Conservation (phyloP, 495 filamentous ascomycete species). For the Cercophora sp. region DNA sequence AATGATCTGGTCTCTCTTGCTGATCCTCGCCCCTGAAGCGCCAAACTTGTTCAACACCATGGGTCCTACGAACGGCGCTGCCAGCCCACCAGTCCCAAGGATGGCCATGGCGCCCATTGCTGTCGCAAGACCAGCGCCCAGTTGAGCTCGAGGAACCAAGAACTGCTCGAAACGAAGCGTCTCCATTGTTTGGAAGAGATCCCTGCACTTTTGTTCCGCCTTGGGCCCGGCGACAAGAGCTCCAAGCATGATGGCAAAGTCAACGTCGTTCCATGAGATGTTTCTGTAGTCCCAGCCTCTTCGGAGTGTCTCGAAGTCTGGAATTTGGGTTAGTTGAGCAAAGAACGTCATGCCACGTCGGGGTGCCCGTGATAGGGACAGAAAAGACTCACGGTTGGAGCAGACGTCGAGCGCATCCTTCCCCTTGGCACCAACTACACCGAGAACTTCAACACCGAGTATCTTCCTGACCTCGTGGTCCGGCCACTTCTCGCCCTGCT, state of each 20-base stretch:
- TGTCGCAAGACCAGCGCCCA: neutral
- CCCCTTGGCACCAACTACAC: neutral
- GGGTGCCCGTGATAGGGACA: neutral
- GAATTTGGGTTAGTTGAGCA: neutral
- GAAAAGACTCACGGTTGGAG: neutral
- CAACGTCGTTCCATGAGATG: constrained; percentile 2
- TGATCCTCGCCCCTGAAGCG: neutral
- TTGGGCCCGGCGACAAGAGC: neutral
- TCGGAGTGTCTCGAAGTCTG: neutral
- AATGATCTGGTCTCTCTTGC: neutral
- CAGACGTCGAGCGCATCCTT: neutral
- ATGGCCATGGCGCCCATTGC: constrained; percentile 1
- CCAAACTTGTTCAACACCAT: neutral
- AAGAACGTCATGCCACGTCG: neutral
- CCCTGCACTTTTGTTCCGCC: neutral
- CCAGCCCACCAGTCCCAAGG: constrained; percentile 1
- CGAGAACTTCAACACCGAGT: neutral
- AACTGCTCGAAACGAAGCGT: constrained; percentile 2
- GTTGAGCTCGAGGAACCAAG: neutral
- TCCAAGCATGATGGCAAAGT: neutral
- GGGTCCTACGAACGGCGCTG: neutral
- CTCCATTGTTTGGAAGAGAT: neutral
- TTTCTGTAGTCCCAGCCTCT: constrained; percentile 1
- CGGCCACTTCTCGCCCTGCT: neutral
- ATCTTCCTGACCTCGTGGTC: neutral